These are phyloP conservation scores for Microstegium vimineum DNA, from an alignment of 176 grass and related monocot species.

Conservation along the genomic window DNA sequence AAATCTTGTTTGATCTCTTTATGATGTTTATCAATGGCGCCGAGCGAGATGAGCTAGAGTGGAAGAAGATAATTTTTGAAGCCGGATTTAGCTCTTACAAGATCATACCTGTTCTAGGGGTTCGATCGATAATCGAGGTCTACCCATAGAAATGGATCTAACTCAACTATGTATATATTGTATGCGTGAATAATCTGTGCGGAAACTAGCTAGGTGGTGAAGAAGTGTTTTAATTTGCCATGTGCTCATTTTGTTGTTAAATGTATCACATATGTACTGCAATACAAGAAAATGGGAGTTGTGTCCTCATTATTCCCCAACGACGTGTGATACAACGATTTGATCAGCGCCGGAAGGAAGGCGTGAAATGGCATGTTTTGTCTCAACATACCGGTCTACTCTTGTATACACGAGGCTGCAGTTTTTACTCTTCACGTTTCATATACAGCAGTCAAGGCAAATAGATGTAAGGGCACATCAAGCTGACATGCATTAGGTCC, in stretches of 20 bases:
- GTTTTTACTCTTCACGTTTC: neutral
- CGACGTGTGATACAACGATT: too few relatives aligned
- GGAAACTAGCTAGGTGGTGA: neutral
- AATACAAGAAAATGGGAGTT: too few relatives aligned
- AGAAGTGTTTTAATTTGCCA: neutral
- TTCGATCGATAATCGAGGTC: neutral
- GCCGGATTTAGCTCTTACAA: conserved; percentile 32
- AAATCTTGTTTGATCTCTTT: neutral
- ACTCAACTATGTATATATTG: neutral
- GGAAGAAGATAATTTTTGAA: conserved; percentile 14
- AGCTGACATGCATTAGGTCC: neutral
- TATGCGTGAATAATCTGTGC: neutral
- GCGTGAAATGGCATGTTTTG: too few relatives aligned
- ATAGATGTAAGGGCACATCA: neutral
- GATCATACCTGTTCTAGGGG: neutral
- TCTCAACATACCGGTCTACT: too few relatives aligned
- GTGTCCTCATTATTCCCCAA: too few relatives aligned
- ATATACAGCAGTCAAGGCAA: neutral
- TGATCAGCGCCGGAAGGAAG: too few relatives aligned
- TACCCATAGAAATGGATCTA: neutral
- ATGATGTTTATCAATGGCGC: conserved; percentile 2
- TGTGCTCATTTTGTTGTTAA: too few relatives aligned
- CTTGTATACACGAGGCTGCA: too few relatives aligned
- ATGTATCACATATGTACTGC: too few relatives aligned
- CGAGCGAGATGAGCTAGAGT: conserved; percentile 35